Conservation (phyloP, 2,329 filamentous ascomycete genomes). For the Neopestalotiopsis rosae region DNA sequence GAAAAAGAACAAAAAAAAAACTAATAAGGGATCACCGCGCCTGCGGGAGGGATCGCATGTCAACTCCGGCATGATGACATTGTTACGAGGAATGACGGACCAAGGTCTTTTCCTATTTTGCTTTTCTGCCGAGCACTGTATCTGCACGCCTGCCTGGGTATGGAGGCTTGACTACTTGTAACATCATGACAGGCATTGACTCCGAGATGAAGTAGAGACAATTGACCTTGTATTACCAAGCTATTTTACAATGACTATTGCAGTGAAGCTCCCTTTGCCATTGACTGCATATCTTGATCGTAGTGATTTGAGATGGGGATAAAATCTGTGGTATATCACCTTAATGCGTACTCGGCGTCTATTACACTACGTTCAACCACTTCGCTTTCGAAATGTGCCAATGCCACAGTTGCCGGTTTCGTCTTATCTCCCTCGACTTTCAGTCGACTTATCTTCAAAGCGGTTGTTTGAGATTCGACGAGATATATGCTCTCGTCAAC, state of each 20-base stretch:
- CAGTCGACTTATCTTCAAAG: not conserved
- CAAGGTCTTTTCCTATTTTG: conserved; percentile 4
- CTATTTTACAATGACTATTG: not conserved
- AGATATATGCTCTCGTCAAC: not conserved
- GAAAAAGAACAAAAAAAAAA: no score
- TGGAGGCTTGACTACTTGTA: conserved; percentile 19
- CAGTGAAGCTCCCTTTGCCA: not conserved
- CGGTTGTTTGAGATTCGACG: not conserved
- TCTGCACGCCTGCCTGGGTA: conserved; percentile 7
- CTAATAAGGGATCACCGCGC: not conserved
- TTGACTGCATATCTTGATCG: not conserved
- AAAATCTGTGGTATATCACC: not conserved
- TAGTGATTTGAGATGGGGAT: not conserved
- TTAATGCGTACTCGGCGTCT: not conserved
- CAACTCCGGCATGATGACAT: not conserved
- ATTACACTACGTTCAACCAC: not conserved
- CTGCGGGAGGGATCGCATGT: not conserved
- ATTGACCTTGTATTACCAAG: conserved; percentile 18
- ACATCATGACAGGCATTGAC: conserved; percentile 15
- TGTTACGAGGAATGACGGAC: conserved; percentile 15
- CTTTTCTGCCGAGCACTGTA: not conserved
- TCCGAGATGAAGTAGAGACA: conserved; percentile 18
- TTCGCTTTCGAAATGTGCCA: conserved; percentile 1
- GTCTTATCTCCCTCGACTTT: conserved; percentile 5
- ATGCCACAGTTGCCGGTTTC: conserved; percentile 1